Evolutionary conservation across 2,329 filamentous ascomycete species (phyloP).

Genomic region (Calycina marina): DNA sequence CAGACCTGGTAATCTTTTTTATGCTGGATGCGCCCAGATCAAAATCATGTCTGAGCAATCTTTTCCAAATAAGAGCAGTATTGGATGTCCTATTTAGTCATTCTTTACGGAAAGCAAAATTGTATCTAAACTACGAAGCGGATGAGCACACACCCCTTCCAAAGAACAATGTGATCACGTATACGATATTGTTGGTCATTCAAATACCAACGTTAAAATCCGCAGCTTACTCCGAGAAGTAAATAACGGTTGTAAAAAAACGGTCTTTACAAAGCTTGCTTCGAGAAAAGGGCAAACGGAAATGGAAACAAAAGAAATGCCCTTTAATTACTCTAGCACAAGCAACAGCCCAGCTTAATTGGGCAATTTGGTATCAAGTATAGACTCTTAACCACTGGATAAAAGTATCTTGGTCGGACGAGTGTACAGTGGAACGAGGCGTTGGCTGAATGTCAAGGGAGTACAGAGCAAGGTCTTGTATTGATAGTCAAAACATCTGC

Average conservation of each 20-base stretch:
- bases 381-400: slow-evolving; percentile 2
- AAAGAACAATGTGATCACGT: not conserved
- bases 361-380: slow-evolving; percentile 1
- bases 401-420: slow-evolving; percentile 2
- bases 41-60: not conserved
- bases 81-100: not conserved
- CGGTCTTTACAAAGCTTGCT: slow-evolving; percentile 2
- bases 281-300: not conserved
- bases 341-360: not conserved
- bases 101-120: not conserved
- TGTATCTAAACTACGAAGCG: not conserved
- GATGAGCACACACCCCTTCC: not conserved
- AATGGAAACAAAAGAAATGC: slow-evolving; percentile 3
- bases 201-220: not conserved
- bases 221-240: not conserved
- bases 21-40: not conserved
- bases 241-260: slow-evolving; percentile 2
- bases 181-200: not conserved
- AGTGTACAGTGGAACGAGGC: slow-evolving; percentile 4
- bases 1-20: not conserved
- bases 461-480: too few species aligned
- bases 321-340: slow-evolving; percentile 1
- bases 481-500: too few species aligned
- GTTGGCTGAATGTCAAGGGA: not conserved
- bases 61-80: not conserved